Conservation (phyloP, 2,329 filamentous ascomycete genomes). For the Westerdykella sp. region DNA sequence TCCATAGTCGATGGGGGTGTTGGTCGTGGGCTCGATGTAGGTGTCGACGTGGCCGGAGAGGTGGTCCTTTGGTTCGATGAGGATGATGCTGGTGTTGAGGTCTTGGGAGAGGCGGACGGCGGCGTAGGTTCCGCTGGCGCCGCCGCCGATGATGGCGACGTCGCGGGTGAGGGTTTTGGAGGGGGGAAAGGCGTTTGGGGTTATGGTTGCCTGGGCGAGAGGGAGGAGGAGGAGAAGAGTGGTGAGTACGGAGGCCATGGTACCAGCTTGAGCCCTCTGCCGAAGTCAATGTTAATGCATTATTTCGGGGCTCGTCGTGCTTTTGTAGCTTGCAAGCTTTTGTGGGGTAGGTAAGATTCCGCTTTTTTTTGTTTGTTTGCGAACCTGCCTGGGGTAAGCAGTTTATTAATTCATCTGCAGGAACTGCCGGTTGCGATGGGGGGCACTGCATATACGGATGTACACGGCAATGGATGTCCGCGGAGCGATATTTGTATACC, state of each 20-base stretch:
- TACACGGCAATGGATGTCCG: too few relatives aligned
- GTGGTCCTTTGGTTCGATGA: slow-evolving; percentile 37
- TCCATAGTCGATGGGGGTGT: slow-evolving; percentile 33
- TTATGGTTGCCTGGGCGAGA: slow-evolving; percentile 1
- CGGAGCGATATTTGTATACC: too few relatives aligned
- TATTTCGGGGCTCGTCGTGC: too few relatives aligned
- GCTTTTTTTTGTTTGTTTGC: slow-evolving; percentile 25
- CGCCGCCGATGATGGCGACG: slow-evolving; percentile 42
- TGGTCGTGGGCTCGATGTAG: slow-evolving; percentile 37
- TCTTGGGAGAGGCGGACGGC: slow-evolving; percentile 40
- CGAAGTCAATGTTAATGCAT: too few relatives aligned
- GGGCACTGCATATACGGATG: too few relatives aligned
- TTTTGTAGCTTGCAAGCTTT: too few relatives aligned
- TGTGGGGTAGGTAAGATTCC: slow-evolving; percentile 7
- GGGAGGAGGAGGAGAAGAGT: too few relatives aligned
- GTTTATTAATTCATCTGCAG: too few relatives aligned
- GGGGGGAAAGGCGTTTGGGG: slow-evolving; percentile 1
- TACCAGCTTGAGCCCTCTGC: too few relatives aligned
- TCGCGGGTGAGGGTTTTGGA: slow-evolving; percentile 14
- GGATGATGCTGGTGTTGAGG: slow-evolving; percentile 34
- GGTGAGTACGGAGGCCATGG: too few relatives aligned
- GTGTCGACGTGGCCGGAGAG: slow-evolving; percentile 48
- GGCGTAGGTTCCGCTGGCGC: slow-evolving; percentile 40
- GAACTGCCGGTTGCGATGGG: too few relatives aligned
- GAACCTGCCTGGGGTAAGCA: too few relatives aligned